Evolutionary conservation across 116 monocot species (phyloP).

Genomic region (Cymodocea nodosa): DNA sequence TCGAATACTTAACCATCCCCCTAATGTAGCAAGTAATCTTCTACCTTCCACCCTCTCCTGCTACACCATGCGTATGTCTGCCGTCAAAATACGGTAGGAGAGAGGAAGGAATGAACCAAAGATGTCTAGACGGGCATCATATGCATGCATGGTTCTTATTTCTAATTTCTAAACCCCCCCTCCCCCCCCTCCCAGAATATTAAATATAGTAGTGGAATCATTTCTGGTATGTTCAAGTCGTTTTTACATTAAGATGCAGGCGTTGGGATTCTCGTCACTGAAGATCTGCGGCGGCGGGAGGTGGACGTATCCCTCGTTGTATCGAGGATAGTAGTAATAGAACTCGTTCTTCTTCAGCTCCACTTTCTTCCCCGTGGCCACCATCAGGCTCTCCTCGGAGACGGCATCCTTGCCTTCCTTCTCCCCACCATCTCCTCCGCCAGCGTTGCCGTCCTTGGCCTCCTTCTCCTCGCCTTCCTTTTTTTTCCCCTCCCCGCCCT

Average conservation of each 20-base stretch:
- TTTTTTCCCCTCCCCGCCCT: constrained; percentile 2
- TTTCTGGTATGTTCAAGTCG: no score
- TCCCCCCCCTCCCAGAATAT: no score
- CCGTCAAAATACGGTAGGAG: no score
- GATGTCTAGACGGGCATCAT: no score
- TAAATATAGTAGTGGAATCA: no score
- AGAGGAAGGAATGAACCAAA: no score
- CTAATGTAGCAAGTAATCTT: no score
- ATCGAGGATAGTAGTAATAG: constrained; percentile 52
- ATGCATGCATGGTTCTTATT: no score
- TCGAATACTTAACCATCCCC: no score
- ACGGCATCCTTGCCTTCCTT: constrained; percentile 17
- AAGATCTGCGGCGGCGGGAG: constrained; percentile 81
- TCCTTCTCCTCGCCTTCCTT: background rate
- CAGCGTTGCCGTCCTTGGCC: background rate
- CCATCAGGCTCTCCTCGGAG: constrained; percentile 1
- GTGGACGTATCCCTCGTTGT: constrained; percentile 24
- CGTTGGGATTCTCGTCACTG: constrained; percentile 86
- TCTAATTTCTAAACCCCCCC: no score
- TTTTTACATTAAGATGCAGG: constrained; percentile 53
- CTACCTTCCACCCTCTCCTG: no score
- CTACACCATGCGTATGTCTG: no score
- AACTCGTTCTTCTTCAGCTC: constrained; percentile 53
- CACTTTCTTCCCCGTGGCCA: constrained; percentile 17
- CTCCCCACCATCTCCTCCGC: background rate